A percentile compares a stretch with the other conserved stretches of the same genome.
Evolutionary conservation across 2,329 filamentous ascomycete genomes (phyloP).

Genomic region (Colletotrichum noveboracense): DNA sequence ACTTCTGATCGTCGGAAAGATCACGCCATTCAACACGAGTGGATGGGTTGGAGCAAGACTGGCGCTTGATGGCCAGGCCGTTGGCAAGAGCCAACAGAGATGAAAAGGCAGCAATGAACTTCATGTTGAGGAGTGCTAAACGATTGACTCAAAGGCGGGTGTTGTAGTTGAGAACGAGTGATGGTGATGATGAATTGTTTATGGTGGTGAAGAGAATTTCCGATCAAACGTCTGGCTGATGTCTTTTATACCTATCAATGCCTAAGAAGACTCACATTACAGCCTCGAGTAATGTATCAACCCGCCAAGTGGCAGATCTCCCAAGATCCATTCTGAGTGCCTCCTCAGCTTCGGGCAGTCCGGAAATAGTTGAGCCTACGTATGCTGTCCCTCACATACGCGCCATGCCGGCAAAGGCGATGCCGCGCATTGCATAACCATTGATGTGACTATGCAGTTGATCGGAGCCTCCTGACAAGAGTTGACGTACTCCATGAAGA

Average conservation of each 20-base stretch:
- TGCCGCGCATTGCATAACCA: background rate
- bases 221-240: background rate
- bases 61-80: background rate
- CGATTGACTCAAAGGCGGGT: background rate
- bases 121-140: background rate
- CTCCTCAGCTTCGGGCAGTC: background rate
- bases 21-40: background rate
- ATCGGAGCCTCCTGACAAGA: background rate
- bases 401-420: background rate
- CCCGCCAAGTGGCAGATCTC: background rate
- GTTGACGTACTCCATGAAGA: background rate
- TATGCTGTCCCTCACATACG: background rate
- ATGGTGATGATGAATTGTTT: background rate
- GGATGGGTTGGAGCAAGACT: background rate
- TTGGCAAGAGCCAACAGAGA: background rate
- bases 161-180: background rate
- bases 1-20: background rate
- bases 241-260: background rate
- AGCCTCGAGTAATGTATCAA: background rate
- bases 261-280: background rate
- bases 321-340: background rate
- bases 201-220: background rate
- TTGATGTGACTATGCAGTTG: background rate
- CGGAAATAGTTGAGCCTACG: background rate
- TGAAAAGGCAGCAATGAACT: background rate